Percentiles rank a stretch among this genome's conserved stretches.
Conservation (phyloP, 169 alveolate genomes). For the Cryptosporidium parvum region DNA sequence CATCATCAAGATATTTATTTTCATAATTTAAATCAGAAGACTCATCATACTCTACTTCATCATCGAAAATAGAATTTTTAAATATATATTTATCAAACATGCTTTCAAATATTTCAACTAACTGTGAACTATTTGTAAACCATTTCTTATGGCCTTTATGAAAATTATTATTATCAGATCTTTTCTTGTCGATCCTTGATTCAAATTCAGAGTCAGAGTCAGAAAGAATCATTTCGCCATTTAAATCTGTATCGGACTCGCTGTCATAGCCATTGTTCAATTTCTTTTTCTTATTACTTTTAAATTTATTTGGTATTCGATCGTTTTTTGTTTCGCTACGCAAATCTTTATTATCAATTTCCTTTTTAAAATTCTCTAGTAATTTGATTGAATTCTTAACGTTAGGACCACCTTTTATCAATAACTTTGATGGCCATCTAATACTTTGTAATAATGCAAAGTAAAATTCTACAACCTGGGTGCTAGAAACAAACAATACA, state of each 20-base stretch:
- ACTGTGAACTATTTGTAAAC: constrained; percentile 43
- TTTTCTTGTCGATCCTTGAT: background rate
- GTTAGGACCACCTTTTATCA: constrained; percentile 54
- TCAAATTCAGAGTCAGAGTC: constrained; percentile 14
- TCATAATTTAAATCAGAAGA: background rate
- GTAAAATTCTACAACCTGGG: constrained; percentile 69
- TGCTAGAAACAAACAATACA: constrained; percentile 69
- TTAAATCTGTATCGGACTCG: constrained; percentile 1
- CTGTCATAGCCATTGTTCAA: background rate
- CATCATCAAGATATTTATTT: background rate
- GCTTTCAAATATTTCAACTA: constrained; percentile 53
- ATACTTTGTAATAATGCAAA: constrained; percentile 59
- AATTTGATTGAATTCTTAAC: constrained; percentile 38
- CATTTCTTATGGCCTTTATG: constrained; percentile 19
- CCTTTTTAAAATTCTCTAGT: constrained; percentile 34
- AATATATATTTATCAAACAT: constrained; percentile 58
- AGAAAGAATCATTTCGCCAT: constrained; percentile 8
- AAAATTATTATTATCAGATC: constrained; percentile 34
- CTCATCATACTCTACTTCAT: constrained; percentile 14
- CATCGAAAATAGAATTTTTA: constrained; percentile 51
- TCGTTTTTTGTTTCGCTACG: background rate
- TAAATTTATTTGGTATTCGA: background rate
- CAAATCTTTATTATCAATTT: constrained; percentile 31
- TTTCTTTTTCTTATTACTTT: background rate
- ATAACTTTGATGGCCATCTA: constrained; percentile 54